Evolutionary conservation across 1,284 basidiomycete genomes (phyloP).

Genomic region (Malassezia nana): DNA sequence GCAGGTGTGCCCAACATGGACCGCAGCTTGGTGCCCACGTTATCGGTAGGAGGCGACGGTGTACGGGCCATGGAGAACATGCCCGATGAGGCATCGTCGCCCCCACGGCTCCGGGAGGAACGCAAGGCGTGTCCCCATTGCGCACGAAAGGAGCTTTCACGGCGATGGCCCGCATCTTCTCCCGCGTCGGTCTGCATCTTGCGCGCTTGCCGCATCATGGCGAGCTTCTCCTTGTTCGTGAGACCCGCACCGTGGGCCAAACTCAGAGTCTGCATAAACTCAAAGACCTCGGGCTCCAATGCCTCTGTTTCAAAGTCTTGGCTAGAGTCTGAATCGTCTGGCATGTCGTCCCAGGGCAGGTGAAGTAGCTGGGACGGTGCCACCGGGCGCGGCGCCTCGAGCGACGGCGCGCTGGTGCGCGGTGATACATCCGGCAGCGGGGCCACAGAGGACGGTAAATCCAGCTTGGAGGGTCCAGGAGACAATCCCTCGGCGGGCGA

Average conservation of each 20-base stretch:
- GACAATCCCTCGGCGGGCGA: neutral
- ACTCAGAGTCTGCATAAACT: slow-evolving; percentile 3
- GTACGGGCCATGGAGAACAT: neutral
- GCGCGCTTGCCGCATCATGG: slow-evolving; percentile 22
- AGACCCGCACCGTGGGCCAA: slow-evolving; percentile 30
- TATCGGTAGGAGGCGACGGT: neutral
- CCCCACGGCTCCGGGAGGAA: neutral
- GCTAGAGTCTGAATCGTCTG: neutral
- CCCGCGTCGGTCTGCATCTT: slow-evolving; percentile 21
- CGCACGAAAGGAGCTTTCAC: neutral
- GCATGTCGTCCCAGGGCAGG: neutral
- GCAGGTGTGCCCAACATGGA: neutral
- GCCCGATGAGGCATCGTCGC: neutral
- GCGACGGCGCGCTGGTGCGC: neutral
- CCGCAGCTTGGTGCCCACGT: neutral
- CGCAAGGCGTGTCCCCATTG: neutral
- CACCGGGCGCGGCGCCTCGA: neutral
- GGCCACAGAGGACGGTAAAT: no score
- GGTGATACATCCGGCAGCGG: no score
- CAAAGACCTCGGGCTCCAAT: neutral
- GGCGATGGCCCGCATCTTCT: neutral
- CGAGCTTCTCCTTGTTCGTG: slow-evolving; percentile 32
- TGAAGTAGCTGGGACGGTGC: neutral
- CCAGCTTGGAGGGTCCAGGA: no score
- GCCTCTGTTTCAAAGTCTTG: neutral